These are phyloP conservation scores for Solanum medicagineum DNA, from an alignment of 257 asterid genomes.

Conservation along the genomic window DNA sequence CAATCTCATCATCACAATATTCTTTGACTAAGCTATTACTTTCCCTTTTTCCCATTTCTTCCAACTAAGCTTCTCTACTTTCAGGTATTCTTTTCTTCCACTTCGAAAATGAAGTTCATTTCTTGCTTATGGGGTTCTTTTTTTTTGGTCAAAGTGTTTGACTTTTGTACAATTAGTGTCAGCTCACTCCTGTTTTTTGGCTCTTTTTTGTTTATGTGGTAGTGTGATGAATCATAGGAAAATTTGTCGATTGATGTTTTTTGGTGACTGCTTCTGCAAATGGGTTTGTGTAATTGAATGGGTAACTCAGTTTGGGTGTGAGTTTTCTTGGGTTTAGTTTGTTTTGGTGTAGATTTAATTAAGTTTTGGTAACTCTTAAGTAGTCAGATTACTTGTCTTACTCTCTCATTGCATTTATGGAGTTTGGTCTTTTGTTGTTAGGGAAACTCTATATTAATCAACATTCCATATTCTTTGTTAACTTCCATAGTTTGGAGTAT, in stretches of 20 bases:
- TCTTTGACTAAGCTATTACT: background rate
- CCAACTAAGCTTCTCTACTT: background rate
- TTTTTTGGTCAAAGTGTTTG: background rate
- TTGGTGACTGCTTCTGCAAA: conserved; percentile 5
- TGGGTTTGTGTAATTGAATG: conserved; percentile 13
- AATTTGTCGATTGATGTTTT: background rate
- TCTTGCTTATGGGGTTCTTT: background rate
- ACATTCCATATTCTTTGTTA: background rate
- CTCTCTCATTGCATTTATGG: background rate
- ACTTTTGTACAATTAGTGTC: background rate
- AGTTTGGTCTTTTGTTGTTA: background rate
- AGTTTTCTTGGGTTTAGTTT: conserved; percentile 1
- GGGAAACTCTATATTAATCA: background rate
- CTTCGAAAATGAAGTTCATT: background rate
- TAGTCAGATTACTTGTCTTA: background rate
- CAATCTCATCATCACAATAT: background rate
- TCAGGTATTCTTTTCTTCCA: conserved; percentile 1
- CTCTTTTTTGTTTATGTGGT: background rate
- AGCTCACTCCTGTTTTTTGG: background rate
- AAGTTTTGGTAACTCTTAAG: background rate
- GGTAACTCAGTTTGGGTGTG: background rate
- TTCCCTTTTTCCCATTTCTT: background rate
- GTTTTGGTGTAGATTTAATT: conserved; percentile 5
- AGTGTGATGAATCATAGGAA: background rate
- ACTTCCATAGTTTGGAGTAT: background rate